Percentiles rank a stretch among this genome's conserved stretches.
phyloP scores from a whole-genome alignment of 2,329 filamentous ascomycete genomes.

The Aspergillus tanneri region DNA sequence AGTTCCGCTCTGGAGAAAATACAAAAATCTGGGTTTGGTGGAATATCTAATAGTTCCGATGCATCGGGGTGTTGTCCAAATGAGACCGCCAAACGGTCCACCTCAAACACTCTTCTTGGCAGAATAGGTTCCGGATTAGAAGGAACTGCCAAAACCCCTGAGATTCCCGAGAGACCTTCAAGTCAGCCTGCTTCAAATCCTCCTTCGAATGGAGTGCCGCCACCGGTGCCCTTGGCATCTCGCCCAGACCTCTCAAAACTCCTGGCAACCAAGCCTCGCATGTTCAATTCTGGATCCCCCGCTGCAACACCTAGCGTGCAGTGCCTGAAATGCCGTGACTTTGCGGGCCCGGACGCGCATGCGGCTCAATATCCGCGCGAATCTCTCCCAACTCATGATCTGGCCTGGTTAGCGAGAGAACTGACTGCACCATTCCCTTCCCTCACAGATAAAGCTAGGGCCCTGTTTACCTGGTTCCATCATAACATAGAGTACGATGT shows the following conservation, averaged over 20 bases:
- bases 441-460: constrained; percentile 83
- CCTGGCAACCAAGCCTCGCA: constrained; percentile 53
- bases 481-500: constrained; percentile 89
- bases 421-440: constrained; percentile 79
- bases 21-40: constrained; percentile 49
- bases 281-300: constrained; percentile 22
- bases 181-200: constrained; percentile 10
- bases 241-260: constrained; percentile 59
- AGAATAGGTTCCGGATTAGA: neutral
- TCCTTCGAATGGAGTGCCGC: constrained; percentile 29
- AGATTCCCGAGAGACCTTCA: neutral
- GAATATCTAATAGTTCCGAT: constrained; percentile 41
- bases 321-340: constrained; percentile 87
- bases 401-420: constrained; percentile 72
- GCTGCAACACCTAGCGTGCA: constrained; percentile 23
- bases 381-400: constrained; percentile 65
- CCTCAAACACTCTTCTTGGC: neutral
- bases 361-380: constrained; percentile 73
- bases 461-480: constrained; percentile 92
- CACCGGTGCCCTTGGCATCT: constrained; percentile 56
- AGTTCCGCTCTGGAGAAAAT: constrained; percentile 36
- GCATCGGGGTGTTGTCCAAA: constrained; percentile 17
- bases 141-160: neutral
- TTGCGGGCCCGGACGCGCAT: constrained; percentile 74
- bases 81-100: constrained; percentile 2